Base-by-base conservation (phyloP, 2,329 filamentous ascomycete genomes). In the Pezicula rhizophila region DNA sequence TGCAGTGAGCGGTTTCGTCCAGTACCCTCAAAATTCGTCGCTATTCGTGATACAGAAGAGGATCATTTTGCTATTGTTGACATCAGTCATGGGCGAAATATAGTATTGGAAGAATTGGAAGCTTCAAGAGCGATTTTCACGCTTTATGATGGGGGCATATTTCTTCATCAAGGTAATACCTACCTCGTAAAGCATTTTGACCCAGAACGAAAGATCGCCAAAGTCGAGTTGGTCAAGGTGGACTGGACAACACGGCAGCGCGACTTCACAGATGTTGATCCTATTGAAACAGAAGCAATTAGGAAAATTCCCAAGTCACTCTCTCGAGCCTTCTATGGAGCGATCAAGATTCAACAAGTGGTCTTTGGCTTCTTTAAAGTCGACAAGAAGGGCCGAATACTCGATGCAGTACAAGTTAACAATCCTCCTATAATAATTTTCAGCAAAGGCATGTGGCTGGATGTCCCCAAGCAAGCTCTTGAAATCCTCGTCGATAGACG, bases 311-410 rank as follows among this genome's bases (percentile, higher is more conserved):
- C 68, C 0, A 72, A 70, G 1, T 85, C 82, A 0, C 68, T 74
- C 3, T 86, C 78, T 0, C 78, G 82, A 52, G 92, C 91, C 1
- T 97, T 89, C 68, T 91, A 89, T 63, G 93, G 93, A 33, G 73
- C 80, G 0, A 92, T 99, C 64, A 85, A 86, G 59, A 91, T 97
- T 60, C 81, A 85, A 55, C 86, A 92, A 57, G 85, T 88, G 26
- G 90, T 99, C 2, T 97, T 95, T 65, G 93, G 93, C 2, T 99
- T 93, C 72, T 97, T 96, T 77, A 97, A 97, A 65, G 73, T 96
- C n/a, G 91, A 97, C 67, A 86, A 85, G 63, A 85, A 82, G 57
- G 80, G 86, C 2, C 82, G 89, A 2, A 88, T 97, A 49, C 78
- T 97, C 12, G 93, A 99, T 64, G 92, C 92, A 2, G 85, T 97